Conservation (phyloP, 2,329 filamentous ascomycete species). For the Diaporthe nobilis region DNA sequence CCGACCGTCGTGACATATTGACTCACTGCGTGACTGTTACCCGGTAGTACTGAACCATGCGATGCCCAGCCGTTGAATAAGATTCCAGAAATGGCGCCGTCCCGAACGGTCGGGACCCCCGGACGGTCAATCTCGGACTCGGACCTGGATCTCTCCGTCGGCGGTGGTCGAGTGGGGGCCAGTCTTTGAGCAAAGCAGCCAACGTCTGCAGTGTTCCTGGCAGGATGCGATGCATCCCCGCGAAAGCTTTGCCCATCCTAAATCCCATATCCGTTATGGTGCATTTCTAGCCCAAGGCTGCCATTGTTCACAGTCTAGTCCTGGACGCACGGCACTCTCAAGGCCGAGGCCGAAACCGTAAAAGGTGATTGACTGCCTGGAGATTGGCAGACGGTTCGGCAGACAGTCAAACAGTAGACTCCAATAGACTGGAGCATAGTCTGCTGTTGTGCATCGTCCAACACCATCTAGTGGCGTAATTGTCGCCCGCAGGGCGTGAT, state of each 20-base stretch:
- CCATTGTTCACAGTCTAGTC: background rate
- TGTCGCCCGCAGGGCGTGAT: constrained; percentile 7
- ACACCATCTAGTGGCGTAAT: background rate
- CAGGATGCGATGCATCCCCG: constrained; percentile 10
- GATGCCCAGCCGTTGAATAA: background rate
- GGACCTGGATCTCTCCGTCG: constrained; percentile 7
- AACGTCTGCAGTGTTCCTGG: constrained; percentile 16
- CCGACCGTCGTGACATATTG: background rate
- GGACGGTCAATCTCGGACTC: constrained; percentile 23
- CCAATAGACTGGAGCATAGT: background rate
- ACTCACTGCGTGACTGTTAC: background rate
- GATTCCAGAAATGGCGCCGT: background rate
- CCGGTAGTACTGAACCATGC: background rate
- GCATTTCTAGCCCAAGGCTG: background rate
- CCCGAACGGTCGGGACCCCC: constrained; percentile 11
- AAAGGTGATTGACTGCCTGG: background rate
- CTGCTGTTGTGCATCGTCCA: background rate
- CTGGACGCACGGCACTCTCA: background rate
- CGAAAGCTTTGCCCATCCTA: background rate
- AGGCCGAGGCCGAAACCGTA: background rate
- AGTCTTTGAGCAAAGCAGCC: background rate
- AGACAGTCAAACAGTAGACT: background rate
- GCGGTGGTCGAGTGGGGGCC: background rate
- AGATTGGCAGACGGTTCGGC: background rate
- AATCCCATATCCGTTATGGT: background rate